Evolutionary conservation across 2,329 filamentous ascomycete species (phyloP), one percentile per base, ranked within the genome.

Genomic region (Cryphonectria parasitica): DNA sequence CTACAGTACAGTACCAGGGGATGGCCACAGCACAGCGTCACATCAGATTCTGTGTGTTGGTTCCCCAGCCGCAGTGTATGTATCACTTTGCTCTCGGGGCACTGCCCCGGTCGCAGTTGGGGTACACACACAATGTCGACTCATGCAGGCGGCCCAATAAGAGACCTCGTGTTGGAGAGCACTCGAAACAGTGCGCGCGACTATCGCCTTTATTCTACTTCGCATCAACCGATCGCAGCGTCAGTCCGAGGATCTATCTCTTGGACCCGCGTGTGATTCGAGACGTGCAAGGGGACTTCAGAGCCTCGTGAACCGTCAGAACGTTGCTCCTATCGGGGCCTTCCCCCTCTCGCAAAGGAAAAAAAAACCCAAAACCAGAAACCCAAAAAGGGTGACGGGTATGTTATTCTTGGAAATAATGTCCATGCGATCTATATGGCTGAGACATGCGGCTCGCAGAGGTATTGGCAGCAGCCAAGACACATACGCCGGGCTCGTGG

Each of bases 151-250:
- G 34, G 54, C 54, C 69, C 34, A 43, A n/a, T 28, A 39, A 28
- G 61, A 49, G 66, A 60, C 66, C 67, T 54, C 69, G 36, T 61
- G 19, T 58, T 34, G 43, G 56, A 39, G 41, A 45, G 52, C 43
- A 54, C 60, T 52, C 49, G 64, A 60, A 60, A 64, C 64, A 28
- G 25, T n/a, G 22, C 52, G 19, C 52, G 19, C 22, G 64, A 34
- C 58, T 8, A 17, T 43, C 41, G 66, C 41, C 70, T 68, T 72
- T 72, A 41, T 64, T 72, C 69, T 64, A 72, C 70, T 72, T 72
- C 41, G 52, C 17, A 19, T 25, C 43, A 61, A 61, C 22, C 19
- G 31, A 36, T 61, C 56, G 28, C 41, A 43, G 43, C 5, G 2
- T 17, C 52, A 34, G 31, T 13, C 28, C 13, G 28, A 15, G 3